These are phyloP conservation scores for Umbilicus rupestris DNA, from an alignment of 164 flowering plant genomes.

Conservation along the genomic window DNA sequence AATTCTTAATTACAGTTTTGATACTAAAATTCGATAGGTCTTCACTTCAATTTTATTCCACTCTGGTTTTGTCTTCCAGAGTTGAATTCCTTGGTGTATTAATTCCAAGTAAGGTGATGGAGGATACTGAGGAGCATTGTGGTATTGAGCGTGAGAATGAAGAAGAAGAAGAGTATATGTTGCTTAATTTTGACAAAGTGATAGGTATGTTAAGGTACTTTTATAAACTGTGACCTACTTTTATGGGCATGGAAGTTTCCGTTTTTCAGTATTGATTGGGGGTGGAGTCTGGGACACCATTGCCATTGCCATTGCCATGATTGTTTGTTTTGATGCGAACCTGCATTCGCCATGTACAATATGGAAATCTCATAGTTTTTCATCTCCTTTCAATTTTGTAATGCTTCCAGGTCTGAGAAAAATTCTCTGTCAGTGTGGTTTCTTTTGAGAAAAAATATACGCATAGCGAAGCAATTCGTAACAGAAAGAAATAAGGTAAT, in stretches of 20 bases:
- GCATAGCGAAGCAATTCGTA: too few relatives aligned
- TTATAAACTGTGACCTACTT: not conserved
- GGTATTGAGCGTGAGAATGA: constrained; percentile 14
- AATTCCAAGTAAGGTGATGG: not conserved
- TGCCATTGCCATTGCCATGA: not conserved
- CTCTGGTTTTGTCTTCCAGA: too few relatives aligned
- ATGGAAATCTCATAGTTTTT: not conserved
- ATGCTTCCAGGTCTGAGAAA: too few relatives aligned
- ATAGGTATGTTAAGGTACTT: constrained; percentile 34
- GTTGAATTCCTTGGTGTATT: too few relatives aligned
- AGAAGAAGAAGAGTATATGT: constrained; percentile 52
- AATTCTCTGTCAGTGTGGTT: too few relatives aligned
- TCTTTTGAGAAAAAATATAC: too few relatives aligned
- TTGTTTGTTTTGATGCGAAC: not conserved
- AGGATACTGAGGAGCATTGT: not conserved
- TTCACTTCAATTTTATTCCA: too few relatives aligned
- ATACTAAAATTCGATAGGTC: too few relatives aligned
- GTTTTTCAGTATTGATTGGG: not conserved
- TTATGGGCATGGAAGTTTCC: too few relatives aligned
- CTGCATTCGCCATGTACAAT: not conserved
- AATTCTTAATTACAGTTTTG: too few relatives aligned
- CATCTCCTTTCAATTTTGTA: not conserved
- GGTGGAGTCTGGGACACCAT: not conserved
- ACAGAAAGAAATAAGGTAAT: too few relatives aligned
- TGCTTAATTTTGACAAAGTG: constrained; percentile 47